These are phyloP conservation scores for Neostapfia colusana DNA, from an alignment of 176 grass and related monocot genomes.

Conservation along the genomic window DNA sequence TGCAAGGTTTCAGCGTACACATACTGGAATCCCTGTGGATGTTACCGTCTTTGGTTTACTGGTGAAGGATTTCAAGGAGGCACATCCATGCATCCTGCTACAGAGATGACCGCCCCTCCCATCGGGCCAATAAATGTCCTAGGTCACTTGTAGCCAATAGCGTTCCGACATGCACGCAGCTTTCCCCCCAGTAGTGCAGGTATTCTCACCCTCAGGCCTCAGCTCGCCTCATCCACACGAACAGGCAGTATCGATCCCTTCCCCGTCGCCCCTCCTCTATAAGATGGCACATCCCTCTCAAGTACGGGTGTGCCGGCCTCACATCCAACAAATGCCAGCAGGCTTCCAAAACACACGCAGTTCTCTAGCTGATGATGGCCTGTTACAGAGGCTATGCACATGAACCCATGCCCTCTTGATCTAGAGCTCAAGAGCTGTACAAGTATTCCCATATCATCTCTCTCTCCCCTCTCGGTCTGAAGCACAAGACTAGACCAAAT, in stretches of 20 bases:
- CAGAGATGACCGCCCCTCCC: not conserved
- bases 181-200: slow-evolving; percentile 35
- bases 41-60: slow-evolving; percentile 46
- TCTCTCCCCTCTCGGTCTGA: not conserved
- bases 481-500: slow-evolving; percentile 26
- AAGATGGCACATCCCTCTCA: slow-evolving; percentile 12
- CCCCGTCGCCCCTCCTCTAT: not conserved
- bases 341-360: slow-evolving; percentile 22
- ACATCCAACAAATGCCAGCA: slow-evolving; percentile 8
- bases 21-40: slow-evolving; percentile 22
- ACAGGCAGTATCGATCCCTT: not conserved
- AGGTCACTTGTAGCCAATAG: slow-evolving; percentile 45
- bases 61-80: slow-evolving; percentile 43
- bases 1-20: slow-evolving; percentile 28
- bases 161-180: slow-evolving; percentile 37
- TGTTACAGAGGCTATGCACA: slow-evolving; percentile 1
- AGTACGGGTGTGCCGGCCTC: not conserved
- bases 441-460: not conserved
- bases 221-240: slow-evolving; percentile 38
- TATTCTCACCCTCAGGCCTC: slow-evolving; percentile 26
- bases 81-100: not conserved
- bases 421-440: not conserved
- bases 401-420: slow-evolving; percentile 25
- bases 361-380: slow-evolving; percentile 3
- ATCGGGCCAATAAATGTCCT: slow-evolving; percentile 48